phyloP scores from a whole-genome alignment of 1,284 basidiomycete genomes.

The Leccinum subspadiceum region DNA sequence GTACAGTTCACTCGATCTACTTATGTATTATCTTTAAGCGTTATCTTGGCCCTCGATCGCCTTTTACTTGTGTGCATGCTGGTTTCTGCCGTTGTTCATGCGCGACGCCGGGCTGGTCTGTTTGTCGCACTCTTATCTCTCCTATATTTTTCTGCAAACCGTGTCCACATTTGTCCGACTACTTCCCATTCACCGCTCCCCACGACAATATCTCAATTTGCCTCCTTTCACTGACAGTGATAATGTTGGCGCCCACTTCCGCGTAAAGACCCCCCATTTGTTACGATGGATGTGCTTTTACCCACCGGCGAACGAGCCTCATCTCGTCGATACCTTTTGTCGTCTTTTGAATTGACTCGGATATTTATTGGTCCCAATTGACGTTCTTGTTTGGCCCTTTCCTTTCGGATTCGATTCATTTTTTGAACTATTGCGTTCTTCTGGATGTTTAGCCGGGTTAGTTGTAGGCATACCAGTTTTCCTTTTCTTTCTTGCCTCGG shows the following conservation, averaged over 20 bases:
- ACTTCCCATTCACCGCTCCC: slow-evolving; percentile 2
- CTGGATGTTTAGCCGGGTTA: background rate
- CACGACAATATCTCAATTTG: background rate
- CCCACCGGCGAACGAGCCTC: slow-evolving; percentile 36
- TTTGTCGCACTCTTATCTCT: slow-evolving; percentile 15
- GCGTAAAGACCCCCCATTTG: slow-evolving; percentile 21
- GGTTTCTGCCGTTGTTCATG: slow-evolving; percentile 24
- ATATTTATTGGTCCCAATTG: background rate
- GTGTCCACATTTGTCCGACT: slow-evolving; percentile 10
- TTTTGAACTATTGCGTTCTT: background rate
- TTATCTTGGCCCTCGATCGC: background rate
- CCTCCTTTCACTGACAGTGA: background rate
- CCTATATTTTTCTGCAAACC: slow-evolving; percentile 26
- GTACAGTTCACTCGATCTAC: slow-evolving; percentile 19
- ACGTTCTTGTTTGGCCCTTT: background rate
- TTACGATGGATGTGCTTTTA: slow-evolving; percentile 22
- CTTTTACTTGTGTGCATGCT: slow-evolving; percentile 16
- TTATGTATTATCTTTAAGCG: slow-evolving; percentile 26
- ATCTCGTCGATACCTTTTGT: slow-evolving; percentile 32
- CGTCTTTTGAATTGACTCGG: background rate
- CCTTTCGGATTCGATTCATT: background rate
- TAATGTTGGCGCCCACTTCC: background rate
- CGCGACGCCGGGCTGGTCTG: slow-evolving; percentile 31
- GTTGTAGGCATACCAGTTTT: background rate
- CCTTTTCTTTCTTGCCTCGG: background rate